Conservation (phyloP, 345 rosid genomes). For the Acer negundo region DNA sequence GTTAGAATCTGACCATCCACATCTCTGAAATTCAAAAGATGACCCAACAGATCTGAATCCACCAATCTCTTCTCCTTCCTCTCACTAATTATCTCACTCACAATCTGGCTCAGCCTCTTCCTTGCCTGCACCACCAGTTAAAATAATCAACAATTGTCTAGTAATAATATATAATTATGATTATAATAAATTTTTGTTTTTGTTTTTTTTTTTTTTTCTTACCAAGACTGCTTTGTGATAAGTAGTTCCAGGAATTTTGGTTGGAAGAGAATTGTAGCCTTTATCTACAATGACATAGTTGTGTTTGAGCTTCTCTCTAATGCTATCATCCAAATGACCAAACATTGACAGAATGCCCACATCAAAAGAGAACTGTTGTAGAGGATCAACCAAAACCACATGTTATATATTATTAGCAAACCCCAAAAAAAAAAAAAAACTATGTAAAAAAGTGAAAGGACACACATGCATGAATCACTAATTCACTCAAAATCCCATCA, state of each 20-base stretch:
- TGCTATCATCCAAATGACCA: conserved; percentile 56
- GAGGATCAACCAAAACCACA: conserved; percentile 18
- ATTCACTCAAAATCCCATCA: not conserved
- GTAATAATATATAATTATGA: not conserved
- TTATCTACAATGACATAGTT: conserved; percentile 69
- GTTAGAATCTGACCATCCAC: conserved; percentile 43
- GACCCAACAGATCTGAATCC: conserved; percentile 55
- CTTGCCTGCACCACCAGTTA: conserved; percentile 48
- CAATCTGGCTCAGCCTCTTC: conserved; percentile 48
- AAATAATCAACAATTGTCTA: not conserved
- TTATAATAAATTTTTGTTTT: not conserved
- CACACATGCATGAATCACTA: not conserved
- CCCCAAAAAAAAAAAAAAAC: not conserved
- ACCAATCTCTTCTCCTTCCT: conserved; percentile 56
- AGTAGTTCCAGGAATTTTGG: conserved; percentile 66
- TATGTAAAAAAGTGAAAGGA: not conserved
- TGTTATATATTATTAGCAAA: conserved; percentile 15
- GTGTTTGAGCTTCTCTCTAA: conserved; percentile 51
- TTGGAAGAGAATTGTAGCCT: conserved; percentile 88
- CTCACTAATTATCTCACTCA: conserved; percentile 59
- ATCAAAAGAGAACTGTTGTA: conserved; percentile 66
- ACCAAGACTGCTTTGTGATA: conserved; percentile 73
- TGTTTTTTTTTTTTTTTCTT: not conserved
- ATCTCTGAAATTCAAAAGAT: conserved; percentile 52
- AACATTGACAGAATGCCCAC: conserved; percentile 73